Conservation (phyloP, 2,329 filamentous ascomycete genomes). For the Trichoderma sp. region DNA sequence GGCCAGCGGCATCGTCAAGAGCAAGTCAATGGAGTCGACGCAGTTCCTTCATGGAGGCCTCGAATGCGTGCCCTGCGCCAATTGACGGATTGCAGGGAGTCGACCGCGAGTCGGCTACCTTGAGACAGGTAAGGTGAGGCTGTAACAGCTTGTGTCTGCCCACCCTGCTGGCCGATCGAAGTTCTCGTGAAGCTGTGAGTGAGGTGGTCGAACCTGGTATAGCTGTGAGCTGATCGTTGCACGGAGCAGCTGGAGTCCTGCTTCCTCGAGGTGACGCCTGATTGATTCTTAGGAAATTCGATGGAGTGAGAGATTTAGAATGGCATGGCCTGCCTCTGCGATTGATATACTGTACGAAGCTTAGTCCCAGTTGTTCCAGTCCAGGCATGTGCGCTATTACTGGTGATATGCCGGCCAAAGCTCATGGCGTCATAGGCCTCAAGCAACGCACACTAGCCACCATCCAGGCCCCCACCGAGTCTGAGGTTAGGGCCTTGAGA, state of each 20-base stretch:
- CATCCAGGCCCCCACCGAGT: conserved; percentile 5
- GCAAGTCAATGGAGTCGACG: conserved; percentile 12
- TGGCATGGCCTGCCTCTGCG: background rate
- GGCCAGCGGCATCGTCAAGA: conserved; percentile 21
- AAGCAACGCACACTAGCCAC: background rate
- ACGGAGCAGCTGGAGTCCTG: background rate
- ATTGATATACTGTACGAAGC: conserved; percentile 21
- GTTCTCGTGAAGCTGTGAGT: background rate
- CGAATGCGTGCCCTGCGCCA: conserved; percentile 11
- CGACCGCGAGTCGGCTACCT: background rate
- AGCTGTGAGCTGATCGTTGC: background rate
- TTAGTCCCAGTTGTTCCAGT: background rate
- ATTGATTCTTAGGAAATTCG: background rate
- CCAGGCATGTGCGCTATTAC: background rate
- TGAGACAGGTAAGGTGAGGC: too few relatives aligned
- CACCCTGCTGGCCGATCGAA: background rate
- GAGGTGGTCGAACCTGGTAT: too few relatives aligned
- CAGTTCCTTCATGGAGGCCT: conserved; percentile 12
- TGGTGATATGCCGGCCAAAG: conserved; percentile 9
- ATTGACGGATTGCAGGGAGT: conserved; percentile 6
- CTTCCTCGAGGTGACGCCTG: background rate
- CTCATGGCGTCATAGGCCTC: conserved; percentile 24
- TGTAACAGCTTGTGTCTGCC: background rate
- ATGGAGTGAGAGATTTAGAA: conserved; percentile 17
- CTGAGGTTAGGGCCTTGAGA: background rate